These are phyloP conservation scores for Ceratobasidium sp. DNA, from an alignment of 1,284 basidiomycete genomes.

Conservation along the genomic window DNA sequence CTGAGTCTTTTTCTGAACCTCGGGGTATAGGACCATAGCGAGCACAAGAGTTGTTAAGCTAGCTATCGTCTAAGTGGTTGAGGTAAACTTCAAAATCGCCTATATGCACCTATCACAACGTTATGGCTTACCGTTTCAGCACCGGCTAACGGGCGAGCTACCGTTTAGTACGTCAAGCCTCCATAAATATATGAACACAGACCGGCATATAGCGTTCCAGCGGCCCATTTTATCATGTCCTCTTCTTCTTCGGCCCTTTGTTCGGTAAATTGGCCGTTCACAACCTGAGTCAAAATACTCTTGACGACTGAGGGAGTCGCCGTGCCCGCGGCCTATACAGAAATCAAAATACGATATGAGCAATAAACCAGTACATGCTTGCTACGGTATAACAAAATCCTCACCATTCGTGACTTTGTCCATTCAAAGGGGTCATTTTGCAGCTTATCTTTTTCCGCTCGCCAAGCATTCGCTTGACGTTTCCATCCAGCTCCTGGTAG, in stretches of 20 bases:
- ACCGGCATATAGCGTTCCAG: slow-evolving; percentile 28
- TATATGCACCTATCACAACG: background rate
- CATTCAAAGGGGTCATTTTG: slow-evolving; percentile 27
- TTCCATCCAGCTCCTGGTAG: slow-evolving; percentile 47
- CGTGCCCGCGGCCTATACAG: background rate
- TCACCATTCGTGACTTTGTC: slow-evolving; percentile 24
- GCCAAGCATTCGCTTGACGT: slow-evolving; percentile 32
- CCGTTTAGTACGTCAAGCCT: background rate
- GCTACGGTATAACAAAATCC: background rate
- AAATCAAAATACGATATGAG: background rate
- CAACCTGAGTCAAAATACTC: background rate
- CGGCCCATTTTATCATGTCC: slow-evolving; percentile 15
- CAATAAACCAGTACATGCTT: too few relatives aligned
- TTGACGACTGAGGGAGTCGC: slow-evolving; percentile 27
- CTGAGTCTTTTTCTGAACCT: slow-evolving; percentile 50
- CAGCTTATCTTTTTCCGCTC: slow-evolving; percentile 8
- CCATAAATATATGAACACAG: background rate
- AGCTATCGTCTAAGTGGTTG: background rate
- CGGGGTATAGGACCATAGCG: slow-evolving; percentile 49
- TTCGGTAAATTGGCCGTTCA: too few relatives aligned
- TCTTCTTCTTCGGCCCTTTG: background rate
- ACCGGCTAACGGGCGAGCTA: background rate
- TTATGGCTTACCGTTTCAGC: slow-evolving; percentile 13
- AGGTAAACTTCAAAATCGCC: background rate
- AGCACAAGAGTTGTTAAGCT: slow-evolving; percentile 39